Base-by-base conservation (phyloP, 2,329 filamentous ascomycete genomes). In the Xylariales sp. region DNA sequence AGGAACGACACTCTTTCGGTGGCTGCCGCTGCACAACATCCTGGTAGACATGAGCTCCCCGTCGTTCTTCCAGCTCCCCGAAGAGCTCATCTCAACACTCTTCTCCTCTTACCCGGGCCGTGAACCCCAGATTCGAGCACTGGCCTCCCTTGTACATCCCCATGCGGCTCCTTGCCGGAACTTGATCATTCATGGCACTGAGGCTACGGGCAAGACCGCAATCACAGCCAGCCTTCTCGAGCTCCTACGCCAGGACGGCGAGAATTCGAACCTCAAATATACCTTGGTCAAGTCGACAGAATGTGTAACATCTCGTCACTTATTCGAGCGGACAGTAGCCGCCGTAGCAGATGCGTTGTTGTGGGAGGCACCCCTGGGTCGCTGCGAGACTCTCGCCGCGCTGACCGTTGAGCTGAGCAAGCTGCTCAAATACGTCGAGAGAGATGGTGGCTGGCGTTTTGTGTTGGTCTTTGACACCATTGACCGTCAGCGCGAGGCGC, bases 401-500 rank as follows among this genome's bases (percentile, higher is more conserved):
- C 67, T 97, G 45, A 74, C 76, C 2, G 85, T 88, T 18, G 80
- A 90, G 52, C 66, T 97, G 40, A 74, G 74, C 43, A 76, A 70
- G 53, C 66, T 88, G 61, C 61, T 90, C 31, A 63, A 71, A 35
- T 69, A 71, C 44, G 40, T 34, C 4, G 36, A 41, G 24, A 16
- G 18, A 17, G 46, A 46, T 6, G 49, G 55, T 15, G 51, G 55
- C 32, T 69, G 67, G 47, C 80, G 83, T 46, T 89, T 95, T 50
- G 81, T 91, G 7, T 62, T 97, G 41, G 86, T 96, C 10, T 74
- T 97, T 45, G 93, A 97, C 66, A 87, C 81, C 10, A 83, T 97
- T 40, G 91, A 97, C 59, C 77, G 74, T 45, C 86, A 95, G 59
- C 74, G 84, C 52, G 91, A 97, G 54, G 80, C 85, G 5, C 79